phyloP scores from a whole-genome alignment of 331 rosid genomes.

The Phaseolus coccineus region DNA sequence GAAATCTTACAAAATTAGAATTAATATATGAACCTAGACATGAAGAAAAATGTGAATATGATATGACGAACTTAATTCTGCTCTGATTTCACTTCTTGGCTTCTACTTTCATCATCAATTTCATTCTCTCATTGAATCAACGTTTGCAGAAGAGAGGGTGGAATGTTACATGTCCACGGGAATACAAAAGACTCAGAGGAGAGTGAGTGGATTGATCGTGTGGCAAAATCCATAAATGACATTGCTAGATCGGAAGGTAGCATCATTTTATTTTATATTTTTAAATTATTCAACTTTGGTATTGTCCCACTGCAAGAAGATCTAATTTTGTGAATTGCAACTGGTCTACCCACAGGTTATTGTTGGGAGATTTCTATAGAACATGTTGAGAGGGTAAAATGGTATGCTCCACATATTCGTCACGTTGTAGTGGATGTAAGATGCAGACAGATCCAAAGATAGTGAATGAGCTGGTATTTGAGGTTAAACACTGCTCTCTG shows the following conservation, averaged over 20 bases:
- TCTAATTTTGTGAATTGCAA: constrained; percentile 8
- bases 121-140: constrained; percentile 38
- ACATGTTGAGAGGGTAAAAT: constrained; percentile 90
- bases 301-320: constrained; percentile 25
- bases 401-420: constrained; percentile 95
- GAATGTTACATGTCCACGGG: constrained; percentile 80
- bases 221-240: constrained; percentile 63
- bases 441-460: constrained; percentile 60
- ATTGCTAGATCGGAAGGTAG: constrained; percentile 83
- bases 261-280: background rate
- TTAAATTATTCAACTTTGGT: background rate
- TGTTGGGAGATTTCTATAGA: constrained; percentile 78
- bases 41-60: constrained; percentile 23
- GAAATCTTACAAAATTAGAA: constrained; percentile 15
- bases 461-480: constrained; percentile 20
- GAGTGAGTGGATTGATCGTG: constrained; percentile 62
- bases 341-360: constrained; percentile 57
- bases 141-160: constrained; percentile 79
- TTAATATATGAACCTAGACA: constrained; percentile 20
- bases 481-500: constrained; percentile 30
- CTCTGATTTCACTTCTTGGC: background rate
- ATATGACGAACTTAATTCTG: constrained; percentile 23
- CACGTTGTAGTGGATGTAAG: constrained; percentile 84
- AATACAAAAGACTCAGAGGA: constrained; percentile 85
- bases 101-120: background rate